A percentile compares a stretch with the other conserved stretches of the same genome.
These are phyloP conservation scores for Fusarium xyrophilum DNA, from an alignment of 2,329 filamentous ascomycete genomes.

Conservation along the genomic window DNA sequence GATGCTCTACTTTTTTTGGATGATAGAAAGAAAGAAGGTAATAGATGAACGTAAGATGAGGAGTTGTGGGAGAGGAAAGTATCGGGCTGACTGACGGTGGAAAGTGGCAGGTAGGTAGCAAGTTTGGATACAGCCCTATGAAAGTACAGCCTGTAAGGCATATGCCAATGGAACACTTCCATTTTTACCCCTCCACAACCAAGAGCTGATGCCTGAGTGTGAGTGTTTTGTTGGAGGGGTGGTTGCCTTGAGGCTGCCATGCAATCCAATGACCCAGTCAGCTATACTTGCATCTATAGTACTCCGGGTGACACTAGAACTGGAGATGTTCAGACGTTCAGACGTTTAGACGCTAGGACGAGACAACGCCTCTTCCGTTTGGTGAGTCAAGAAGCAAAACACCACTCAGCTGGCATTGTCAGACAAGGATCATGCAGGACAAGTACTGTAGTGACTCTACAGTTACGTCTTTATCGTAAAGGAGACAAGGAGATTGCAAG, in stretches of 20 bases:
- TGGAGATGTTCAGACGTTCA: not conserved
- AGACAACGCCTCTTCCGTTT: not conserved
- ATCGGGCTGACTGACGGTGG: slow-evolving; percentile 25
- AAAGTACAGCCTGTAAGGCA: not conserved
- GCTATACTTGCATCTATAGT: not conserved
- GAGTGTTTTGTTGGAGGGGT: not conserved
- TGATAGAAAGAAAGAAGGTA: not conserved
- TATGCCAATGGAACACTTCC: not conserved
- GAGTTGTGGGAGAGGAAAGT: not conserved
- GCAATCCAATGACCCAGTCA: not conserved
- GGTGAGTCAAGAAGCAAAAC: slow-evolving; percentile 1
- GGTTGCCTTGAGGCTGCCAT: slow-evolving; percentile 35
- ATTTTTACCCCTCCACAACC: slow-evolving; percentile 3
- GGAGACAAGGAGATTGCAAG: not conserved
- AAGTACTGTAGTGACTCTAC: not conserved
- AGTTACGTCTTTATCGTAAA: not conserved
- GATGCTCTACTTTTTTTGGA: not conserved
- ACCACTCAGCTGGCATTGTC: not conserved
- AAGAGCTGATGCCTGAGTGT: slow-evolving; percentile 26
- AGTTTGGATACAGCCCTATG: slow-evolving; percentile 8
- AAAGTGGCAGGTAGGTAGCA: not conserved
- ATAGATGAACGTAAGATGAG: slow-evolving; percentile 7
- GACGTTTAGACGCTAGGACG: not conserved
- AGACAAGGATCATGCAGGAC: not conserved
- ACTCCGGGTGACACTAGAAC: not conserved